phyloP scores from a whole-genome alignment of 306 rosid genomes.

The Trifolium pratense region DNA sequence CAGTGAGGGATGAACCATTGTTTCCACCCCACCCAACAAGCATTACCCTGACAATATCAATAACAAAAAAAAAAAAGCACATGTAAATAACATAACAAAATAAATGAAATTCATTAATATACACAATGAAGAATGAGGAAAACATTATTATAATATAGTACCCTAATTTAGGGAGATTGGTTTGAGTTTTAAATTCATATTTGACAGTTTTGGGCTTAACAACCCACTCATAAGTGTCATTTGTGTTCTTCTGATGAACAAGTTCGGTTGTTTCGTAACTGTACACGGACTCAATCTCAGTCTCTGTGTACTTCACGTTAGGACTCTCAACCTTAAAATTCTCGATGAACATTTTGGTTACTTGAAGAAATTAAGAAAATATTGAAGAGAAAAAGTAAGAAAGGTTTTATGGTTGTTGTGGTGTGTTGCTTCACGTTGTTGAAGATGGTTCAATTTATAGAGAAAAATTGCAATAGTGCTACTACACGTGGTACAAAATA shows the following conservation, averaged over 20 bases:
- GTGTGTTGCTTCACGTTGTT: constrained; percentile 28
- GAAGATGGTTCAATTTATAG: constrained; percentile 50
- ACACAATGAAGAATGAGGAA: no score
- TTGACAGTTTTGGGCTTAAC: constrained; percentile 80
- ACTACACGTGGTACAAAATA: constrained; percentile 45
- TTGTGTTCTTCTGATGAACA: constrained; percentile 76
- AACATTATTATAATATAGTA: constrained; percentile 31
- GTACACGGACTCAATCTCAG: constrained; percentile 82
- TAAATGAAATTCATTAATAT: no score
- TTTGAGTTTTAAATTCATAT: constrained; percentile 78
- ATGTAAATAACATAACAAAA: not conserved
- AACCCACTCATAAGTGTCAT: constrained; percentile 79
- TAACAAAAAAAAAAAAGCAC: constrained; percentile 2
- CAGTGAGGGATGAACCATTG: constrained; percentile 91
- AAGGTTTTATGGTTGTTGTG: constrained; percentile 1
- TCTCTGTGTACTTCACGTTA: constrained; percentile 68
- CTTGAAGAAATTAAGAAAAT: not conserved
- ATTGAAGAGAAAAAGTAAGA: not conserved
- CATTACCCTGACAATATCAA: constrained; percentile 64
- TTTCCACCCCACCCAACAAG: constrained; percentile 99
- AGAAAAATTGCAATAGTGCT: not conserved
- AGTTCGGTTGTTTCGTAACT: constrained; percentile 87
- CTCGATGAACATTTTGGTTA: constrained; percentile 70
- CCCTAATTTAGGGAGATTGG: constrained; percentile 86
- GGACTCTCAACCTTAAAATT: constrained; percentile 92